Evolutionary conservation across 78 protist genomes (phyloP).

Genomic region (Trichosphaerium sp.): DNA sequence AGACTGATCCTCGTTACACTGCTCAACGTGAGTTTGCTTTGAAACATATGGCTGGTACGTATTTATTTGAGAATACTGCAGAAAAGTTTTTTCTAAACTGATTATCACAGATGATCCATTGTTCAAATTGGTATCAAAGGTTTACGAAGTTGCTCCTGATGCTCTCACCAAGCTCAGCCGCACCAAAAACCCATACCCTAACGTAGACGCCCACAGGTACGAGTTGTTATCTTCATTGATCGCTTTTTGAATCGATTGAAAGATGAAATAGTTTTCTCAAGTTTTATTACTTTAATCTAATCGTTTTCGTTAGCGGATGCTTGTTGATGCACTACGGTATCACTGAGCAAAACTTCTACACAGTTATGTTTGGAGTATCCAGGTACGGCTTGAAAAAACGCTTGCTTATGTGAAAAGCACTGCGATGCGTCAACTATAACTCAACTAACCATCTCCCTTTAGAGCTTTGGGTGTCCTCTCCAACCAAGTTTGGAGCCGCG

Average conservation of each 20-base stretch:
- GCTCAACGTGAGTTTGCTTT: constrained; percentile 92
- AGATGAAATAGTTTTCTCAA: too few relatives aligned
- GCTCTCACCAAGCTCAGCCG: constrained; percentile 86
- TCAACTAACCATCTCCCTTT: too few relatives aligned
- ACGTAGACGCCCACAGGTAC: constrained; percentile 98
- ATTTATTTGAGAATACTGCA: too few relatives aligned
- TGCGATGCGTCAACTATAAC: too few relatives aligned
- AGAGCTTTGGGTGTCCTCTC: constrained; percentile 92
- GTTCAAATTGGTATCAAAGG: constrained; percentile 71
- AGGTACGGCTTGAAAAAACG: too few relatives aligned
- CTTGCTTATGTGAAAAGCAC: too few relatives aligned
- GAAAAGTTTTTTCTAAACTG: too few relatives aligned
- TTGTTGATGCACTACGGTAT: constrained; percentile 76
- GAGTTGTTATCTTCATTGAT: too few relatives aligned
- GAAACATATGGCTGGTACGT: too few relatives aligned
- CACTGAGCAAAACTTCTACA: constrained; percentile 74
- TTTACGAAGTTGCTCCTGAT: constrained; percentile 75
- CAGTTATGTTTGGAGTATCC: constrained; percentile 92
- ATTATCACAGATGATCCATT: constrained; percentile 85
- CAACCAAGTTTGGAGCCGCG: constrained; percentile 81
- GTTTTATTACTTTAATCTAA: too few relatives aligned
- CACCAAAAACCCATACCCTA: constrained; percentile 94
- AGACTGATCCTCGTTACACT: constrained; percentile 93
- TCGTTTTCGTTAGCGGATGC: too few relatives aligned
- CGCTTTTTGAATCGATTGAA: too few relatives aligned